Evolutionary conservation across 257 asterid genomes (phyloP).

Genomic region (Lavandula angustifolia): DNA sequence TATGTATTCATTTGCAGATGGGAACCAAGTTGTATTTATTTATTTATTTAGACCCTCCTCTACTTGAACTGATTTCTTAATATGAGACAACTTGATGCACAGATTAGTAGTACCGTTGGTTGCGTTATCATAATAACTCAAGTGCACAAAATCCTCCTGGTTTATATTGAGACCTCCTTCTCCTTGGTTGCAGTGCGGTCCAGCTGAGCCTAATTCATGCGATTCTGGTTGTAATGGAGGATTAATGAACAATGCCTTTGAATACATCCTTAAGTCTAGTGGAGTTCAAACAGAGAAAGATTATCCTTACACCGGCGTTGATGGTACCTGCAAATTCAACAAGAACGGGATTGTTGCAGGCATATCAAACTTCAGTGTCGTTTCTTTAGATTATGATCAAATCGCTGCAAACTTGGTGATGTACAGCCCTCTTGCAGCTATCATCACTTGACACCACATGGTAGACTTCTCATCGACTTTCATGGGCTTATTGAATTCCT

Average conservation of each 20-base stretch:
- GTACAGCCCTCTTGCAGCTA: slow-evolving; percentile 92
- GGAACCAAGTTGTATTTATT: too few relatives aligned
- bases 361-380: slow-evolving; percentile 78
- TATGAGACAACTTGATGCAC: too few relatives aligned
- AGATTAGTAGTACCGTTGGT: too few relatives aligned
- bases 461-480: not conserved
- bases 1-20: not conserved
- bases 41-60: too few relatives aligned
- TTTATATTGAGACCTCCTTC: not conserved
- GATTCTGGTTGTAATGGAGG: slow-evolving; percentile 94
- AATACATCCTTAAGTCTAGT: slow-evolving; percentile 72
- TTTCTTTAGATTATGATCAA: slow-evolving; percentile 68
- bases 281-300: slow-evolving; percentile 74
- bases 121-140: too few relatives aligned
- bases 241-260: slow-evolving; percentile 85
- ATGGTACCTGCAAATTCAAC: slow-evolving; percentile 71
- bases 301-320: slow-evolving; percentile 74
- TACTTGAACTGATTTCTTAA: too few relatives aligned
- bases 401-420: slow-evolving; percentile 85
- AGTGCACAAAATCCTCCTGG: not conserved
- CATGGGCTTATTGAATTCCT: not conserved
- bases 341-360: slow-evolving; percentile 60
- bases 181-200: slow-evolving; percentile 59
- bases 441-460: not conserved
- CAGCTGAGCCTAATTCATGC: slow-evolving; percentile 58